Evolutionary conservation across 2,329 filamentous ascomycete species (phyloP).

Genomic region (Aspergillus luchuensis): DNA sequence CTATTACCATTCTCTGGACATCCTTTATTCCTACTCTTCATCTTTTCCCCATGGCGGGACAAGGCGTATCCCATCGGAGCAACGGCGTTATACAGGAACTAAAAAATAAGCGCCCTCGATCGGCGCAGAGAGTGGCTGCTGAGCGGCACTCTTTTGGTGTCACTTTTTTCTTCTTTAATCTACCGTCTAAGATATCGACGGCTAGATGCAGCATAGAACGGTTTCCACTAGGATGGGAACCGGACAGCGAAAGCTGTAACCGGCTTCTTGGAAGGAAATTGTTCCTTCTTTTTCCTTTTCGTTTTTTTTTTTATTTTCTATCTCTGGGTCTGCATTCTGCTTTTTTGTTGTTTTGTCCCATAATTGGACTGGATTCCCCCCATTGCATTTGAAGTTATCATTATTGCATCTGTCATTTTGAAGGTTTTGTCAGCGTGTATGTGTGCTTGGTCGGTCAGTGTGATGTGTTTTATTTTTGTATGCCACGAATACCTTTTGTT

Average conservation of each 20-base stretch:
- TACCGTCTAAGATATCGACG: constrained; percentile 14
- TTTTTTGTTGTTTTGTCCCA: no score
- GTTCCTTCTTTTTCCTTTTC: no score
- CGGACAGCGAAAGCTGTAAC: not conserved
- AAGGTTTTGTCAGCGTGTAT: not conserved
- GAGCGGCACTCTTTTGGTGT: constrained; percentile 15
- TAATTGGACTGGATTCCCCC: not conserved
- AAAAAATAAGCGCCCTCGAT: constrained; percentile 3
- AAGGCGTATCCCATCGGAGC: not conserved
- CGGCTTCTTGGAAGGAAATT: no score
- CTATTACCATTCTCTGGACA: not conserved
- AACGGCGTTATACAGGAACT: constrained; percentile 6
- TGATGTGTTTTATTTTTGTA: not conserved
- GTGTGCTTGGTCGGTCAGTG: not conserved
- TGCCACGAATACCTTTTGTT: constrained; percentile 8
- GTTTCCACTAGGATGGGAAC: not conserved
- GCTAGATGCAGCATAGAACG: constrained; percentile 17
- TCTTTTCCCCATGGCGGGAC: not conserved
- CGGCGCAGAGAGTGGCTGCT: constrained; percentile 16
- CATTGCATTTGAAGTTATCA: constrained; percentile 4
- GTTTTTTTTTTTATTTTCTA: not conserved
- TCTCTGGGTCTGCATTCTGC: not conserved
- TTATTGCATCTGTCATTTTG: not conserved
- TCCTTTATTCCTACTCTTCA: constrained; percentile 1
- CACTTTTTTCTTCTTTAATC: constrained; percentile 1